Conservation (phyloP, 495 filamentous ascomycete species). For the Neurospora sp. region DNA sequence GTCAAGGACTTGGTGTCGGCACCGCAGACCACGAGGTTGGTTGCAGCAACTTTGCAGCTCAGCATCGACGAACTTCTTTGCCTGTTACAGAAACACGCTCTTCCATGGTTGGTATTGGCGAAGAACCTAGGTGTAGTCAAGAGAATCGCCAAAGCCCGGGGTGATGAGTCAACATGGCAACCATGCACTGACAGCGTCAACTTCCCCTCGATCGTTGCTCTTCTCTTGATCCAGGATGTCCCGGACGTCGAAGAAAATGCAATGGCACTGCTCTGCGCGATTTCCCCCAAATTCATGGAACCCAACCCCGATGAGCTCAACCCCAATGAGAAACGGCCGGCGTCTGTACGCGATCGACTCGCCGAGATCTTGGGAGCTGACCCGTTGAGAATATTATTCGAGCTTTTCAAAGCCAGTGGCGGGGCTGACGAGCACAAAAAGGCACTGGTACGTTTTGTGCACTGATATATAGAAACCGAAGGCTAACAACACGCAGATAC, state of each 20-base stretch:
- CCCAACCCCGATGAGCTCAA: constrained; percentile 18
- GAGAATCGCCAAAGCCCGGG: constrained; percentile 66
- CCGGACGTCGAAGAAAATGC: constrained; percentile 55
- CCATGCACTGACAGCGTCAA: constrained; percentile 51
- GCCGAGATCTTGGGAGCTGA: constrained; percentile 64
- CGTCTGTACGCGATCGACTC: constrained; percentile 26
- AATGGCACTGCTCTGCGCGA: constrained; percentile 54
- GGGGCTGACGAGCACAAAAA: constrained; percentile 56
- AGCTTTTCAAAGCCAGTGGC: constrained; percentile 73
- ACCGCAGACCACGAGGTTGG: constrained; percentile 69
- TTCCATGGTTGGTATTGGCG: constrained; percentile 76
- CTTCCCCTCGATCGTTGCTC: constrained; percentile 65
- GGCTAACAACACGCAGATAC: constrained; percentile 31
- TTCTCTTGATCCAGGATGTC: constrained; percentile 63
- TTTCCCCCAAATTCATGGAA: constrained; percentile 58
- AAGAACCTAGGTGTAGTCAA: constrained; percentile 69
- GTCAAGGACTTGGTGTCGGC: constrained; percentile 69
- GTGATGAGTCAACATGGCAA: constrained; percentile 33
- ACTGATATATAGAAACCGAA: neutral
- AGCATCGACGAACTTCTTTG: constrained; percentile 62
- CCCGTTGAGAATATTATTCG: constrained; percentile 61
- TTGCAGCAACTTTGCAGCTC: constrained; percentile 70
- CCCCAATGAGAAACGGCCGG: neutral
- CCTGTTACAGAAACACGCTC: constrained; percentile 67
- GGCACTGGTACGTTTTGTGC: constrained; percentile 24